These are phyloP conservation scores for Penicillium taxi DNA, from an alignment of 495 filamentous ascomycete species.

Conservation along the genomic window DNA sequence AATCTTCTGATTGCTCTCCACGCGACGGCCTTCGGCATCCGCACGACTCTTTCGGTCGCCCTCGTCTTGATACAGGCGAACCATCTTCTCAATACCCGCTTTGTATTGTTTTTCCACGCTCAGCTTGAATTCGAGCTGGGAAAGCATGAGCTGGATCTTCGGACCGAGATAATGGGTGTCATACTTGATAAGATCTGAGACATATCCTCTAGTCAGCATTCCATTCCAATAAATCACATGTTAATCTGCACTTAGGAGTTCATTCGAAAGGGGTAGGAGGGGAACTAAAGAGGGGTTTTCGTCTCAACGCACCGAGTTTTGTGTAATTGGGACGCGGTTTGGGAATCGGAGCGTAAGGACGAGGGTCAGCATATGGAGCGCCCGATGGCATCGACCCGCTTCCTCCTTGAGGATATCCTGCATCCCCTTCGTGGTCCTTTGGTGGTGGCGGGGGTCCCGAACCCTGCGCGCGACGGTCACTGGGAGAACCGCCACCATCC, in stretches of 20 bases:
- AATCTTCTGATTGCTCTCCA: conserved; percentile 97
- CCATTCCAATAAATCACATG: conserved; percentile 8
- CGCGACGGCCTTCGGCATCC: conserved; percentile 79
- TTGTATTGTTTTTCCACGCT: conserved; percentile 99
- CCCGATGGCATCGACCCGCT: conserved; percentile 72
- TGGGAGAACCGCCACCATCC: conserved; percentile 38
- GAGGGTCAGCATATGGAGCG: conserved; percentile 69
- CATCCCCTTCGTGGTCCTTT: conserved; percentile 53
- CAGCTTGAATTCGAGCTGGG: conserved; percentile 96
- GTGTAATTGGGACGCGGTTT: conserved; percentile 83
- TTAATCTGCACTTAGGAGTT: background rate
- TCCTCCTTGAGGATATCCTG: conserved; percentile 48
- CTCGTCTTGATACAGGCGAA: conserved; percentile 93
- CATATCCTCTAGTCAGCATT: conserved; percentile 7
- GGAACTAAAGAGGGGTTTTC: background rate
- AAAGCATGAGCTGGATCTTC: conserved; percentile 97
- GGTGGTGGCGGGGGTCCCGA: conserved; percentile 51
- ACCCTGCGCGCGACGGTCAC: conserved; percentile 27
- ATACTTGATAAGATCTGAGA: conserved; percentile 92
- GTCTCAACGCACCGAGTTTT: conserved; percentile 69
- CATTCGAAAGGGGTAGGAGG: conserved; percentile 3
- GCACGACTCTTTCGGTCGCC: conserved; percentile 93
- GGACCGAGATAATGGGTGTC: conserved; percentile 93
- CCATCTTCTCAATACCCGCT: conserved; percentile 99
- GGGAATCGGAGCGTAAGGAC: conserved; percentile 58